phyloP scores from a whole-genome alignment of 208 protist genomes.

The Herpetomonas muscarum region DNA sequence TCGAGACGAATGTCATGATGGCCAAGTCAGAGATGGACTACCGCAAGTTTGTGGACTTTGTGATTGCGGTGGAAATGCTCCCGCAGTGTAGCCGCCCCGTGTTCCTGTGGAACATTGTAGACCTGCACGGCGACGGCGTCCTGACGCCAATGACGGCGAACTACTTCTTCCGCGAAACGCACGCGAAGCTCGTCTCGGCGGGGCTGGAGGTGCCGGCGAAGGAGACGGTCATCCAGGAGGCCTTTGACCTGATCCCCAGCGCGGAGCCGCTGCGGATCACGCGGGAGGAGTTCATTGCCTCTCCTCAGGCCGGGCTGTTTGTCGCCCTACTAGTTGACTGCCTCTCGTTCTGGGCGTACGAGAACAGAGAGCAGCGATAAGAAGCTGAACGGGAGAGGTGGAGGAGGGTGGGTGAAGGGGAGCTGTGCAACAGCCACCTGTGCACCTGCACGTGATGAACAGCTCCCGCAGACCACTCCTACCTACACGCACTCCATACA shows the following conservation, averaged over 20 bases:
- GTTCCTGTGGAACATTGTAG: constrained; percentile 90
- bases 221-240: constrained; percentile 85
- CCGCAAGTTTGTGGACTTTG: constrained; percentile 92
- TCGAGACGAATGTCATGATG: constrained; percentile 88
- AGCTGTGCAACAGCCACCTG: background rate
- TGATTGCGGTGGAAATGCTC: constrained; percentile 83
- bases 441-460: no score
- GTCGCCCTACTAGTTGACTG: constrained; percentile 86
- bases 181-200: constrained; percentile 67
- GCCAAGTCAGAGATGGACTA: constrained; percentile 87
- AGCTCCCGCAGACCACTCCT: no score
- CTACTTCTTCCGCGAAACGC: constrained; percentile 86
- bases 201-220: constrained; percentile 58
- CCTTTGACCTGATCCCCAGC: constrained; percentile 88
- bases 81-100: constrained; percentile 67
- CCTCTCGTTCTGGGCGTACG: constrained; percentile 88
- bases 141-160: constrained; percentile 77
- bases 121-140: constrained; percentile 63
- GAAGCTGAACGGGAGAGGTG: background rate
- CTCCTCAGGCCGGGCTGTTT: constrained; percentile 79
- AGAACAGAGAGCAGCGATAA: constrained; percentile 74
- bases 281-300: constrained; percentile 78
- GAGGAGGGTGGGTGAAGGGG: background rate
- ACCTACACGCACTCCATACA: no score
- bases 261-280: constrained; percentile 76